Conservation (phyloP, 805 yeast species). For the Hermanozyma aechmeae region DNA sequence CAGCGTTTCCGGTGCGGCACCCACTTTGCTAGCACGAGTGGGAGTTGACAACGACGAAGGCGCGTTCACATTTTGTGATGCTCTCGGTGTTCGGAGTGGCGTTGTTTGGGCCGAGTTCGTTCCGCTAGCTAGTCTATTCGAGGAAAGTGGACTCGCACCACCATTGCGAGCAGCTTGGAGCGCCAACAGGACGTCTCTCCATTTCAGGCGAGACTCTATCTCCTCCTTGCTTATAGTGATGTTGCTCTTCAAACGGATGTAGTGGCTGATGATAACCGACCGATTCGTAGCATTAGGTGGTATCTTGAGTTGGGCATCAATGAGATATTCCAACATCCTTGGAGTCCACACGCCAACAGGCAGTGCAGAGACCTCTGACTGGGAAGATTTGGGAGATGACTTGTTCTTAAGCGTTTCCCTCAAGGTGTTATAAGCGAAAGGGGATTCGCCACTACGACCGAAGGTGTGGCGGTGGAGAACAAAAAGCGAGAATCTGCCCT, state of each 20-base stretch:
- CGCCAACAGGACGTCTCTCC: conserved; percentile 1
- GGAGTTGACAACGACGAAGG: too few relatives aligned
- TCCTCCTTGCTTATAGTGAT: background rate
- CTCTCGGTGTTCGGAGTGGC: too few relatives aligned
- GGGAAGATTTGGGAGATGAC: background rate
- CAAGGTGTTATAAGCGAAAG: conserved; percentile 6
- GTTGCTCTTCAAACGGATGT: conserved; percentile 2
- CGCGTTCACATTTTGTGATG: too few relatives aligned
- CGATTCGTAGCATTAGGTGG: conserved; percentile 2
- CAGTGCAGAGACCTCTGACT: background rate
- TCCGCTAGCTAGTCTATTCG: too few relatives aligned
- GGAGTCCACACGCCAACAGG: conserved; percentile 4
- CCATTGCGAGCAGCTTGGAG: too few relatives aligned
- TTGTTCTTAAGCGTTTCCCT: conserved; percentile 1
- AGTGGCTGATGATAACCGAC: conserved; percentile 2
- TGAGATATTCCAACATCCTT: conserved; percentile 3
- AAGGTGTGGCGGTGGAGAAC: conserved; percentile 8
- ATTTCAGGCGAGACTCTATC: conserved; percentile 1
- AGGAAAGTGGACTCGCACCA: too few relatives aligned
- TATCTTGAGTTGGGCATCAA: conserved; percentile 4
- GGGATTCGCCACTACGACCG: conserved; percentile 9
- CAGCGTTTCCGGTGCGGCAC: too few relatives aligned
- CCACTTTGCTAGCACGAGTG: too few relatives aligned
- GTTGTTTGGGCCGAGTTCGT: too few relatives aligned
- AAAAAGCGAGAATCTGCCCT: conserved; percentile 7